Base-by-base conservation (phyloP, 805 yeast genomes). In the Wickerhamiella occidentalis region DNA sequence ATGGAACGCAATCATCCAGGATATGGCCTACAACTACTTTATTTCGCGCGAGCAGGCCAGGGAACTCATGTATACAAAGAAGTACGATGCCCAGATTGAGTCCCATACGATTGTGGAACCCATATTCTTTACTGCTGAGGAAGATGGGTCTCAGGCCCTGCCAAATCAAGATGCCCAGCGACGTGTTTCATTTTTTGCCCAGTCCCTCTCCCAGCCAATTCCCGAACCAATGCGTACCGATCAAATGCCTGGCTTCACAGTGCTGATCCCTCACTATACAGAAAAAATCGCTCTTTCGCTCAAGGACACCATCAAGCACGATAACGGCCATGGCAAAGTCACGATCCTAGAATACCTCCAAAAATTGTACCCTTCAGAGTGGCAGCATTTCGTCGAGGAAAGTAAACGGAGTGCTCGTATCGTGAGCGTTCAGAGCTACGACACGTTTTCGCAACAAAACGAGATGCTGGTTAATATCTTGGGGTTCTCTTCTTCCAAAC, bases 151-250 rank as follows among this genome's bases (percentile, higher is more conserved):
- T 5, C 71, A 77, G 55, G 77, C 72, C 15, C 76, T 81, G 56
- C 77, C 77, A 21, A 76, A 78, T 46, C 76, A 86, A 0, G 95
- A 84, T 60, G 94, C 95, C 0, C 80, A 80, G 59, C 69, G 95
- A 58, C 72, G 96, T 55, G 76, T 86, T 1, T 82, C 94, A 0
- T 86, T 84, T 61, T 86, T 86, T 70, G 95, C 96, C 0, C 95
- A 86, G 60, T 85, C 95, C 0, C 68, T 86, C 40, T 80, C 94
- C 0, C 84, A 94, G 0, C 90, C 95, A 1, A 81, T 86, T 69
- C 82, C 85, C 0, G 86, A 80, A 41, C 80, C 86, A 0, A 65
- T 73, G 11, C 75, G 85, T 0, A 73, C 80, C 6, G 74, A 72
- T 18, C 70, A 77, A 40, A 83, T 84, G 85, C 94, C 94, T 0